Conservation (phyloP, 768 basidiomycete genomes). For the Lactifluus pinguis region DNA sequence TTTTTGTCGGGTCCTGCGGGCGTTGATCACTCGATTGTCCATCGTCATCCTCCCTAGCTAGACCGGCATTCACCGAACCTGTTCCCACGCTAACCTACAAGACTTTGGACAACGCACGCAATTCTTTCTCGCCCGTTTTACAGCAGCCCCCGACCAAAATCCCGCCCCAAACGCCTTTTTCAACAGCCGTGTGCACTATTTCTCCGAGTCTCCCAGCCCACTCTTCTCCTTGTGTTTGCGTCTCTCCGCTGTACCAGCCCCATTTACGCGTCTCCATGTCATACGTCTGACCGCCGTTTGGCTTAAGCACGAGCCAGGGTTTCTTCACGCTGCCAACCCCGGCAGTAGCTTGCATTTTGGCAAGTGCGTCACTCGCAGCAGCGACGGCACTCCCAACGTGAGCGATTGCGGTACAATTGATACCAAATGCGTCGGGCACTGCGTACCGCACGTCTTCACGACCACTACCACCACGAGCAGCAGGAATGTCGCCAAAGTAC, state of each 20-base stretch:
- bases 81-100: background rate
- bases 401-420: slow-evolving; percentile 59
- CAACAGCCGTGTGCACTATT: slow-evolving; percentile 21
- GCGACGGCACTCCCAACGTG: slow-evolving; percentile 34
- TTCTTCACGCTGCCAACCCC: slow-evolving; percentile 14
- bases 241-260: slow-evolving; percentile 20
- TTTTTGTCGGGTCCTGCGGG: slow-evolving; percentile 12
- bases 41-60: background rate
- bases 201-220: slow-evolving; percentile 32
- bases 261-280: slow-evolving; percentile 40
- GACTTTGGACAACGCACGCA: slow-evolving; percentile 22
- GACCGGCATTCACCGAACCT: slow-evolving; percentile 10
- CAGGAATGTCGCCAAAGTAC: slow-evolving; percentile 26
- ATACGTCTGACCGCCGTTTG: slow-evolving; percentile 57
- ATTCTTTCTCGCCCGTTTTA: slow-evolving; percentile 46
- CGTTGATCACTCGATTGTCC: slow-evolving; percentile 12
- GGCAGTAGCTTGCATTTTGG: background rate
- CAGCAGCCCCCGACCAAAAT: slow-evolving; percentile 66
- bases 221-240: slow-evolving; percentile 17
- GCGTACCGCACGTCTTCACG: slow-evolving; percentile 2
- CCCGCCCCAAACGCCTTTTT: slow-evolving; percentile 35
- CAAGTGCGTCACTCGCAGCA: slow-evolving; percentile 28
- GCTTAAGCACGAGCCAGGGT: slow-evolving; percentile 61
- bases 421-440: slow-evolving; percentile 50
- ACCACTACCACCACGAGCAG: background rate